phyloP scores from a whole-genome alignment of 169 alveolate genomes.

The Plasmodium billcollinsi region DNA sequence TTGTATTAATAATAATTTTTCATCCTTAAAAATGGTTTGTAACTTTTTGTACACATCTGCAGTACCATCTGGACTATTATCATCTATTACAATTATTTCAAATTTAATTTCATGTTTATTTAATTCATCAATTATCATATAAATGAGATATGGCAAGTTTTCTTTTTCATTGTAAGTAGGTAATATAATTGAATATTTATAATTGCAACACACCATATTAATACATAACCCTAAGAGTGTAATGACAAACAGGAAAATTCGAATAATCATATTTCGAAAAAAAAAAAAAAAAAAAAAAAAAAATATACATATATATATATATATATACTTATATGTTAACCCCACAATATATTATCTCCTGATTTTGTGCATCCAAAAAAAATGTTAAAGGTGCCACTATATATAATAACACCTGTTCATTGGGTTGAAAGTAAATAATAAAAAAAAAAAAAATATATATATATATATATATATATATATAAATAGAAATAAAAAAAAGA shows the following conservation, averaged over 20 bases:
- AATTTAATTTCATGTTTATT: constrained; percentile 88
- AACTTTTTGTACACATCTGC: constrained; percentile 74
- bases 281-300: not conserved
- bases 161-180: constrained; percentile 98
- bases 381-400: no score
- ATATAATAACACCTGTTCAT: no score
- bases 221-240: not conserved
- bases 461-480: no score
- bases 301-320: not conserved
- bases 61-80: constrained; percentile 97
- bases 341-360: no score
- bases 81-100: constrained; percentile 96
- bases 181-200: constrained; percentile 91
- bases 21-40: constrained; percentile 42
- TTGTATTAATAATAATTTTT: constrained; percentile 83
- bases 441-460: no score
- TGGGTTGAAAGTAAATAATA: no score
- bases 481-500: no score
- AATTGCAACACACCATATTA: constrained; percentile 22
- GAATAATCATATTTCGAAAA: not conserved
- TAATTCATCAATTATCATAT: constrained; percentile 90
- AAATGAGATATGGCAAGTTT: constrained; percentile 93
- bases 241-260: not conserved
- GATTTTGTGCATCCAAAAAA: no score
- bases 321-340: no score